Conservation (phyloP, 805 yeast species). For the Ogataea methylovora region DNA sequence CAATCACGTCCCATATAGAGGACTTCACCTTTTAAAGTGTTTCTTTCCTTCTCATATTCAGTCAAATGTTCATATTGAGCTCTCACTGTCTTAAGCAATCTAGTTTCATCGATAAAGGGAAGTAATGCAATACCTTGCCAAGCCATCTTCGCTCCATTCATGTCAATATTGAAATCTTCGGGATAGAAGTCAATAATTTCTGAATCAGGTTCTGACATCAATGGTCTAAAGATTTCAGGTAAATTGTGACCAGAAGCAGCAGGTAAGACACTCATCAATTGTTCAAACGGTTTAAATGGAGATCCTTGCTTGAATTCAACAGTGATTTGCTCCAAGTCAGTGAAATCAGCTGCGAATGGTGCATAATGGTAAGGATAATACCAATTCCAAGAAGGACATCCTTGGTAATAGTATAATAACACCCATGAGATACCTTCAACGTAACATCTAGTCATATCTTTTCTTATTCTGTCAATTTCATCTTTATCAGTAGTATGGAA, state of each 20-base stretch:
- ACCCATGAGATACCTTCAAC: slow-evolving; percentile 98
- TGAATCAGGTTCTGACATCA: slow-evolving; percentile 74
- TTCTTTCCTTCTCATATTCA: slow-evolving; percentile 61
- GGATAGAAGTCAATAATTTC: slow-evolving; percentile 91
- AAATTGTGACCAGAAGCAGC: slow-evolving; percentile 86
- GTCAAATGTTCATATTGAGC: slow-evolving; percentile 56
- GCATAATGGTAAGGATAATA: slow-evolving; percentile 96
- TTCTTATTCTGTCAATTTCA: slow-evolving; percentile 44
- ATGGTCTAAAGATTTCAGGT: slow-evolving; percentile 71
- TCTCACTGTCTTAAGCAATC: slow-evolving; percentile 61
- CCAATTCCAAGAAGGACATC: slow-evolving; percentile 99
- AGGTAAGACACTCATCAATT: slow-evolving; percentile 89
- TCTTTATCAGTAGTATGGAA: slow-evolving; percentile 52
- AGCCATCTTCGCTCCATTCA: slow-evolving; percentile 91
- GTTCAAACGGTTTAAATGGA: slow-evolving; percentile 90
- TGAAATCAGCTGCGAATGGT: slow-evolving; percentile 90
- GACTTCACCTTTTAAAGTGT: slow-evolving; percentile 63
- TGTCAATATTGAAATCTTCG: slow-evolving; percentile 77
- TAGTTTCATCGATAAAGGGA: slow-evolving; percentile 84
- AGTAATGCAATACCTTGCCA: slow-evolving; percentile 92
- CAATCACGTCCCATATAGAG: slow-evolving; percentile 61
- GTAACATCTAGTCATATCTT: slow-evolving; percentile 61
- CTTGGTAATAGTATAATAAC: slow-evolving; percentile 86
- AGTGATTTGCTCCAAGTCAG: slow-evolving; percentile 41
- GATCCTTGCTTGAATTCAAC: slow-evolving; percentile 56